phyloP scores from a whole-genome alignment of 805 yeast species.

The Spathaspora sp. region DNA sequence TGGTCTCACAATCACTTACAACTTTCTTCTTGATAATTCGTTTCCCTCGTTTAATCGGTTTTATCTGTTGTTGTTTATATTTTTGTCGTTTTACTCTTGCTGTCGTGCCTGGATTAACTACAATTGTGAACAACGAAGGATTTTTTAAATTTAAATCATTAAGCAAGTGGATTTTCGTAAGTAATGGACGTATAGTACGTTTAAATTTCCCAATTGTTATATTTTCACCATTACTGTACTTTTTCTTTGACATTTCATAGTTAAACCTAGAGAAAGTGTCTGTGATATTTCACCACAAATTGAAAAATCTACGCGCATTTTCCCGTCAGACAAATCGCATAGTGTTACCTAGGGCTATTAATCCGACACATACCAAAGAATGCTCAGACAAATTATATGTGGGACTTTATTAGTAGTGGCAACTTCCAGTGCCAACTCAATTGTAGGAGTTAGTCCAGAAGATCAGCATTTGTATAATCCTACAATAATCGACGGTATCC shows the following conservation, averaged over 20 bases:
- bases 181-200: conserved; percentile 32
- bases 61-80: neutral
- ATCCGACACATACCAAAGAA: neutral
- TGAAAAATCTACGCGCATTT: neutral
- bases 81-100: neutral
- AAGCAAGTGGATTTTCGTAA: conserved; percentile 32
- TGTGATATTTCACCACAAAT: neutral
- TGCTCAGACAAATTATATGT: neutral
- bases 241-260: neutral
- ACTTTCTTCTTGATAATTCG: neutral
- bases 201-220: conserved; percentile 16
- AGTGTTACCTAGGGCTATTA: neutral
- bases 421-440: neutral
- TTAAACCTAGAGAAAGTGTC: neutral
- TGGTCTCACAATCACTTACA: neutral
- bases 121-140: conserved; percentile 18
- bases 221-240: neutral
- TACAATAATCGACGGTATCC: conserved; percentile 27
- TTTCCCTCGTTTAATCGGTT: neutral
- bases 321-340: neutral
- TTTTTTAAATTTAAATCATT: conserved; percentile 24
- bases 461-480: conserved; percentile 48
- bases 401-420: conserved; percentile 1
- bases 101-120: conserved; percentile 1
- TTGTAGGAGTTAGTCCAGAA: conserved; percentile 36